These are phyloP conservation scores for Diospyros lotus DNA, from an alignment of 148 eudicot genomes.

Conservation along the genomic window DNA sequence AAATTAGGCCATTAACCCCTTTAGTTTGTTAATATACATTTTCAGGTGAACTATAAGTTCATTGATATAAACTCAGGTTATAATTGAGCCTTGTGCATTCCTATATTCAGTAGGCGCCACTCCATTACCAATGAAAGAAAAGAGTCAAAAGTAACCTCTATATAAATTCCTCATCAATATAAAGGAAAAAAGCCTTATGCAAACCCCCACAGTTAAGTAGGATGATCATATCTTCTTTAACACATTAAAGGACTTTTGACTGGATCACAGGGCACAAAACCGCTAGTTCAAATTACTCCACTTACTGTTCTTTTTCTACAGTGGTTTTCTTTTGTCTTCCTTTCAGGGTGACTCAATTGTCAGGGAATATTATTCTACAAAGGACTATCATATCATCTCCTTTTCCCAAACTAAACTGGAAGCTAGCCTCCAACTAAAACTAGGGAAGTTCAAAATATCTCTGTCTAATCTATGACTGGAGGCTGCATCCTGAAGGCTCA, in stretches of 20 bases:
- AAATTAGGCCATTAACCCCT: too few species aligned
- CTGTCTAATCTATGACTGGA: neutral
- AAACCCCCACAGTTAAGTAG: neutral
- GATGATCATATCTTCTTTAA: neutral
- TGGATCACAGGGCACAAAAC: slow-evolving; percentile 1
- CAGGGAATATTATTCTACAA: neutral
- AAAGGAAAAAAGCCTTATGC: neutral
- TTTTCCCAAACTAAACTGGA: neutral
- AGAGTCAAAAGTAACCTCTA: neutral
- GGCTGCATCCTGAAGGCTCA: neutral
- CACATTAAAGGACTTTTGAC: too few species aligned
- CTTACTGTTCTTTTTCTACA: neutral
- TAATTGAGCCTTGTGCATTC: too few species aligned
- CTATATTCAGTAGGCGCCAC: too few species aligned
- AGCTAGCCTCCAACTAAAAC: too few species aligned
- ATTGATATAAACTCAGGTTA: neutral
- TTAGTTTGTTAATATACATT: too few species aligned
- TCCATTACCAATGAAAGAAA: neutral
- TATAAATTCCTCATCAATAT: neutral
- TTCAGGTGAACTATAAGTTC: neutral
- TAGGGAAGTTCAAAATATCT: too few species aligned
- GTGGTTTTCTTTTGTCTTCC: neutral
- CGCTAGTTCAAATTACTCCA: neutral
- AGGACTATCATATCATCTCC: neutral
- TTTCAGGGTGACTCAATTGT: neutral